Conservation (phyloP, 345 rosid species). For the Salix exigua region DNA sequence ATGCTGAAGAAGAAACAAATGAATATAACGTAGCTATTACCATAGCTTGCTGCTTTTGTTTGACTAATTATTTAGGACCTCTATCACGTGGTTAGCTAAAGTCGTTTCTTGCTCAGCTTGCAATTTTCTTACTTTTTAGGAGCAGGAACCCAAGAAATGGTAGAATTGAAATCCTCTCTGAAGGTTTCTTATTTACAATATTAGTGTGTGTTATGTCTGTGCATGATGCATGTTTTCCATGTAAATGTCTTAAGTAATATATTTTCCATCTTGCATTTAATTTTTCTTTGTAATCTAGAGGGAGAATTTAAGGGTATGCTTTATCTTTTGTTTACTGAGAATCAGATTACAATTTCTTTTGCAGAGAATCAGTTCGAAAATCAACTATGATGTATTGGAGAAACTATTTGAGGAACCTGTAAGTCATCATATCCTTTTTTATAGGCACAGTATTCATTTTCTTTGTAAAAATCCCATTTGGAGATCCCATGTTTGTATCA, state of each 20-base stretch:
- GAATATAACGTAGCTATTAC: too few species aligned
- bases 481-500: not conserved
- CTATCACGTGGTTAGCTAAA: too few species aligned
- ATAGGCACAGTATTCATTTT: not conserved
- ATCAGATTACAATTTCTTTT: slow-evolving; percentile 4
- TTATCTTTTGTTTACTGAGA: not conserved
- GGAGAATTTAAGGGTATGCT: not conserved
- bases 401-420: slow-evolving; percentile 66
- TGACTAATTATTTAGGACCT: too few species aligned
- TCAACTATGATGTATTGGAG: slow-evolving; percentile 64
- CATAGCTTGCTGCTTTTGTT: too few species aligned
- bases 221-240: not conserved
- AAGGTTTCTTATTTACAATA: too few species aligned
- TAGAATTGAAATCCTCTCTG: too few species aligned
- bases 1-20: too few species aligned
- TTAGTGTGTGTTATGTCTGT: not conserved
- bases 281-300: not conserved
- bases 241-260: not conserved
- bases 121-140: too few species aligned
- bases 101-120: too few species aligned
- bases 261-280: not conserved
- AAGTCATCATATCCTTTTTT: slow-evolving; percentile 25
- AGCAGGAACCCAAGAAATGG: too few species aligned
- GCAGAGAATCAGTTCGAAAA: slow-evolving; percentile 67
- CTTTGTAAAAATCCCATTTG: not conserved